A percentile compares a stretch with the other conserved stretches of the same genome.
Evolutionary conservation across 2,329 filamentous ascomycete genomes (phyloP).

Genomic region (Venturia pyrina): DNA sequence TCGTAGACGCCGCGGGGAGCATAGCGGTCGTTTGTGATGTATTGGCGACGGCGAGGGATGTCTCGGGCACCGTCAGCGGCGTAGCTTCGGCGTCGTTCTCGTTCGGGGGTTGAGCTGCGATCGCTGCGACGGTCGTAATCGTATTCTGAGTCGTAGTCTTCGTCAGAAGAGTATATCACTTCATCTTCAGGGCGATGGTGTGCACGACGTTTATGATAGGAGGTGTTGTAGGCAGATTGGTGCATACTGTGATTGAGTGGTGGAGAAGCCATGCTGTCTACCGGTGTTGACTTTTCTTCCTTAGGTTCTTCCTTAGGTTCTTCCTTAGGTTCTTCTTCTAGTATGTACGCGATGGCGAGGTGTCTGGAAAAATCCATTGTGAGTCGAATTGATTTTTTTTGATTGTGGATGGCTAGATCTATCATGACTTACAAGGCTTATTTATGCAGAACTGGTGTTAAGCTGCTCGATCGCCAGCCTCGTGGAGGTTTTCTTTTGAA

Average conservation of each 20-base stretch:
- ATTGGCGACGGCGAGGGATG: not conserved
- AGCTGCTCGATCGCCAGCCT: not conserved
- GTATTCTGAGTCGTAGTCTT: constrained; percentile 2
- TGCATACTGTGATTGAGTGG: constrained; percentile 6
- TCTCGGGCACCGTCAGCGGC: not conserved
- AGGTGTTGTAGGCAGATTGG: not conserved
- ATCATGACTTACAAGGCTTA: not conserved
- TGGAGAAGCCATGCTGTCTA: not conserved
- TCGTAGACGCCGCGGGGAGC: not conserved
- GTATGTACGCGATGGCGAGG: not conserved
- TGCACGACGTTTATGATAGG: not conserved
- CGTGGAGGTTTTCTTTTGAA: not conserved
- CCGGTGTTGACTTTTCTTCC: not conserved
- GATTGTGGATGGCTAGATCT: not conserved
- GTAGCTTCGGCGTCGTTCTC: not conserved
- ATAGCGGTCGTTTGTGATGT: not conserved
- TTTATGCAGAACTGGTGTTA: not conserved
- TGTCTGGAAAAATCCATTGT: not conserved
- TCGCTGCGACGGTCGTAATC: not conserved
- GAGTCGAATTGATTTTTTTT: not conserved
- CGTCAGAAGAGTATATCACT: not conserved
- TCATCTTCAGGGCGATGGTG: not conserved
- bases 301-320: too few relatives aligned
- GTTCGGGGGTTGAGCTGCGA: not conserved
- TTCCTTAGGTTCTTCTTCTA: not conserved